These are phyloP conservation scores for Pseudocercospora macadamiae DNA, from an alignment of 2,329 filamentous ascomycete species.

Conservation along the genomic window DNA sequence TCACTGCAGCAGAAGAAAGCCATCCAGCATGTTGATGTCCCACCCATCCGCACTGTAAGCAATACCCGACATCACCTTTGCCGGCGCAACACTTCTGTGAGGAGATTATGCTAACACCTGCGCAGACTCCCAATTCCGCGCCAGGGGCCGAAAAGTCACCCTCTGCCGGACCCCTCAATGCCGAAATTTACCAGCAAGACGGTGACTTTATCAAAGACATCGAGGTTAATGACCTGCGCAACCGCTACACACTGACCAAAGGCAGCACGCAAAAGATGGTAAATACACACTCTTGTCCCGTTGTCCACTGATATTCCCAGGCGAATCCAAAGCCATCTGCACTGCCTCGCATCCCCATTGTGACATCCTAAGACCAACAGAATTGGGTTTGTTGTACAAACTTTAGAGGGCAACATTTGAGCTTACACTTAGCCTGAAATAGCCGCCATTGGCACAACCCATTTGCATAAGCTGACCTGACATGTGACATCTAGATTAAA, in stretches of 20 bases:
- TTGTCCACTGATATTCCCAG: constrained; percentile 64
- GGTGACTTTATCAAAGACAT: constrained; percentile 99
- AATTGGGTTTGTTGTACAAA: constrained; percentile 36
- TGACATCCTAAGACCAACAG: constrained; percentile 22
- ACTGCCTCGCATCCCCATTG: constrained; percentile 5
- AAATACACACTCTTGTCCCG: constrained; percentile 68
- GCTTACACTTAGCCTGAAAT: constrained; percentile 51
- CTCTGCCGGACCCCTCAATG: constrained; percentile 66
- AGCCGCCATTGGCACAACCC: constrained; percentile 53
- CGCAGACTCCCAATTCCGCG: constrained; percentile 43
- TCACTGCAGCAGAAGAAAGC: constrained; percentile 68
- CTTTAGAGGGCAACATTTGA: constrained; percentile 42
- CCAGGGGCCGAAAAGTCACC: constrained; percentile 57
- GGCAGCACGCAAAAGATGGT: constrained; percentile 99
- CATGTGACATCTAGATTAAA: constrained; percentile 93
- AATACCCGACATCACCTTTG: too few species aligned
- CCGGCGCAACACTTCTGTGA: neutral
- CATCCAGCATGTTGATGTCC: constrained; percentile 87
- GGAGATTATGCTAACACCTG: constrained; percentile 21
- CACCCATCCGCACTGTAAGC: constrained; percentile 71
- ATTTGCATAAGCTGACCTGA: constrained; percentile 91
- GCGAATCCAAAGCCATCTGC: constrained; percentile 33
- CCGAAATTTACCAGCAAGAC: constrained; percentile 91
- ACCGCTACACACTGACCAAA: constrained; percentile 96
- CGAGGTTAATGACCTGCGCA: constrained; percentile 96